phyloP scores from a whole-genome alignment of 2,329 filamentous ascomycete species.

The Cyphellophora attinorum region DNA sequence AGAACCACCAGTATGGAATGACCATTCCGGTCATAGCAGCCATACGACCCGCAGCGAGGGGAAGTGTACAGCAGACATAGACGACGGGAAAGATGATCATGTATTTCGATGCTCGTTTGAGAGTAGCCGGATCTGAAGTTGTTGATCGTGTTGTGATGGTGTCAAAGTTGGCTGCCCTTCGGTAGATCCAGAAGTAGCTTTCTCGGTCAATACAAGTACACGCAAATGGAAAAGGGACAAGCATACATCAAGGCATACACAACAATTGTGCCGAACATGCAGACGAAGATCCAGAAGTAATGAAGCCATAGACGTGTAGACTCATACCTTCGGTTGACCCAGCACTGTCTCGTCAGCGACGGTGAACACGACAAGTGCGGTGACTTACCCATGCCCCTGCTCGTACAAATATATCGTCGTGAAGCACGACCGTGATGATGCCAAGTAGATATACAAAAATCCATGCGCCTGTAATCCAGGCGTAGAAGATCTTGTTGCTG shows the following conservation, averaged over 20 bases:
- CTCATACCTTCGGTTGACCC: conserved; percentile 36
- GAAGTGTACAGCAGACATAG: conserved; percentile 56
- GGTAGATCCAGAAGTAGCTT: neutral
- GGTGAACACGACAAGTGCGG: conserved; percentile 3
- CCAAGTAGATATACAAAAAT: conserved; percentile 35
- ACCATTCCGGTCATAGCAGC: conserved; percentile 25
- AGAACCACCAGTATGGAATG: conserved; percentile 34
- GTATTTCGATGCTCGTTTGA: conserved; percentile 35
- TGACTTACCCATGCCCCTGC: conserved; percentile 41
- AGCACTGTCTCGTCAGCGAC: conserved; percentile 32
- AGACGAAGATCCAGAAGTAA: conserved; percentile 46
- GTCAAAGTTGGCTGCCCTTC: neutral
- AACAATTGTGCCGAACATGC: conserved; percentile 41
- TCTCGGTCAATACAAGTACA: conserved; percentile 19
- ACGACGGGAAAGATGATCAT: conserved; percentile 38
- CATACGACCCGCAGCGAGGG: conserved; percentile 44
- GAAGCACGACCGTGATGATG: conserved; percentile 33
- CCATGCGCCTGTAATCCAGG: conserved; percentile 37
- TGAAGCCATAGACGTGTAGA: conserved; percentile 40
- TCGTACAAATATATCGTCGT: conserved; percentile 36
- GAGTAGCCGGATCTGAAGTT: conserved; percentile 21
- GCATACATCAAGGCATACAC: conserved; percentile 35
- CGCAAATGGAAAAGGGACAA: conserved; percentile 39
- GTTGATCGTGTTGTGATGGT: neutral
- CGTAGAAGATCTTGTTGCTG: conserved; percentile 34